Percentiles rank a stretch among this genome's conserved stretches.
These are phyloP conservation scores for Didymella pinodella DNA, from an alignment of 2,329 filamentous ascomycete species.

Conservation along the genomic window DNA sequence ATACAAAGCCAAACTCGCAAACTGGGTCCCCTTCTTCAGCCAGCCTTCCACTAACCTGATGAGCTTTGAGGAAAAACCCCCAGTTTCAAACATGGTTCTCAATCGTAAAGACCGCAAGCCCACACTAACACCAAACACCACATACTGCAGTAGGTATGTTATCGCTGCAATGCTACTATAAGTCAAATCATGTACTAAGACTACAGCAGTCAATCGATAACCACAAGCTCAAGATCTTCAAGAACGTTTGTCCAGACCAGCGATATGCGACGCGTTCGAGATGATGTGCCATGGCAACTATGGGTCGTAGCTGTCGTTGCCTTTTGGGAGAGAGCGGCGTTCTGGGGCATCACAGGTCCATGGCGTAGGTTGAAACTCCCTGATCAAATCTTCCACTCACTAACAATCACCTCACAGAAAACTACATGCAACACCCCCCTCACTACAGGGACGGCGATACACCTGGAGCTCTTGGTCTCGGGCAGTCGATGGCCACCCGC, in stretches of 20 bases:
- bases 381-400: neutral
- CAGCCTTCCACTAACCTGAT: neutral
- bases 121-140: neutral
- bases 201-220: slow-evolving; percentile 5
- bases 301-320: slow-evolving; percentile 39
- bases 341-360: slow-evolving; percentile 43
- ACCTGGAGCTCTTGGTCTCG: slow-evolving; percentile 44
- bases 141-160: slow-evolving; percentile 10
- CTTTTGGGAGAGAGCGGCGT: slow-evolving; percentile 40
- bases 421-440: slow-evolving; percentile 53
- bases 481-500: slow-evolving; percentile 56
- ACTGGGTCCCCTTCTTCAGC: neutral
- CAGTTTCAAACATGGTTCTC: slow-evolving; percentile 4
- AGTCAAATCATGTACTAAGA: neutral
- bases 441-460: slow-evolving; percentile 41
- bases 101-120: slow-evolving; percentile 1
- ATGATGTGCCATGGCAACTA: slow-evolving; percentile 33
- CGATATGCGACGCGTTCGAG: slow-evolving; percentile 32
- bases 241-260: slow-evolving; percentile 14
- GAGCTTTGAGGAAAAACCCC: neutral
- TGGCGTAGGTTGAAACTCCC: slow-evolving; percentile 37
- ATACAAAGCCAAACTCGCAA: neutral
- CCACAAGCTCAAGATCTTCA: slow-evolving; percentile 14
- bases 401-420: slow-evolving; percentile 43
- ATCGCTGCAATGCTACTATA: no score